A percentile compares a stretch with the other conserved stretches of the same genome.
Conservation (phyloP, 23 red algal genomes). For the Gracilaria gracilis region DNA sequence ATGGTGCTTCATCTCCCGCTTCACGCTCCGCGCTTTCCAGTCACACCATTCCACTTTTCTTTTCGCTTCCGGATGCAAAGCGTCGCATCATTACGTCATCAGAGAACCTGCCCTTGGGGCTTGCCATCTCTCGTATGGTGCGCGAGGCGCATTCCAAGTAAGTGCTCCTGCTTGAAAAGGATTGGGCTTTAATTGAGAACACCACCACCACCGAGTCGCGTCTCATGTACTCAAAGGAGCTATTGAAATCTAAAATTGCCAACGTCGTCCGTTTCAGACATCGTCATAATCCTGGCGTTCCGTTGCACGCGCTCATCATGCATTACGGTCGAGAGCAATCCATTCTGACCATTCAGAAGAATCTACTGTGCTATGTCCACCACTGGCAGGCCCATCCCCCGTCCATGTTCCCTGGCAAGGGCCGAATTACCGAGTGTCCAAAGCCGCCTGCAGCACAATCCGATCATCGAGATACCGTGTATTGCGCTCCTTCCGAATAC, state of each 20-base stretch:
- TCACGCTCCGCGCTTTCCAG: neutral
- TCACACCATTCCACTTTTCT: constrained; percentile 9
- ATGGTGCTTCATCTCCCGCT: too few relatives aligned
- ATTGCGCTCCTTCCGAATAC: too few relatives aligned
- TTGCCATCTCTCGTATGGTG: too few relatives aligned
- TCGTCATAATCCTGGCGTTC: constrained; percentile 57
- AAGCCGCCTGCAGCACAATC: neutral
- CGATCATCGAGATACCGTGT: neutral
- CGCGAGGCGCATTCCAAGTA: neutral
- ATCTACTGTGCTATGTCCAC: too few relatives aligned
- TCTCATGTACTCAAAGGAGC: constrained; percentile 16
- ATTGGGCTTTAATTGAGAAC: constrained; percentile 55
- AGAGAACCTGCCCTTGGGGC: constrained; percentile 44
- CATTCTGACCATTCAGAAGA: too few relatives aligned
- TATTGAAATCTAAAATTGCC: constrained; percentile 17
- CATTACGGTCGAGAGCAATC: too few relatives aligned
- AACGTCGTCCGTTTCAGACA: constrained; percentile 47
- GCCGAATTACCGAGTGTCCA: constrained; percentile 15
- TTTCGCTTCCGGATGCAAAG: constrained; percentile 5
- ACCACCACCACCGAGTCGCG: neutral
- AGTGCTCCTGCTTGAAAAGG: constrained; percentile 44
- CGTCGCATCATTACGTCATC: too few relatives aligned
- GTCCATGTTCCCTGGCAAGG: constrained; percentile 17
- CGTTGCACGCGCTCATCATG: constrained; percentile 50
- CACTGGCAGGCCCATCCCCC: too few relatives aligned